Conservation (phyloP, 805 yeast genomes). For the Vanderwaltozyma polyspora region DNA sequence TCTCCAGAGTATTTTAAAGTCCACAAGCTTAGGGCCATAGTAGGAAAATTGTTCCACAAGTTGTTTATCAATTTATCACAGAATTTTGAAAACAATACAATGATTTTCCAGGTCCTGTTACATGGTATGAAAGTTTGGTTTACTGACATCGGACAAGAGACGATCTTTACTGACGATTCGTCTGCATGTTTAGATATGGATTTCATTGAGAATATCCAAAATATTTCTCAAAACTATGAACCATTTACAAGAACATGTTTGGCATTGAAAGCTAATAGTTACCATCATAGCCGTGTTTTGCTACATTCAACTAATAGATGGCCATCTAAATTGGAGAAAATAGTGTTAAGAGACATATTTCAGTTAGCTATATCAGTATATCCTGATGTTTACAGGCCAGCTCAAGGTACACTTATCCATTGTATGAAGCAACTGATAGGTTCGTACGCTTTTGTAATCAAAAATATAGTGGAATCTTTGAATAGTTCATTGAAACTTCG, state of each 20-base stretch:
- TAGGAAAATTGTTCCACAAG: conserved; percentile 56
- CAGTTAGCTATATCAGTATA: conserved; percentile 57
- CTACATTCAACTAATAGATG: conserved; percentile 63
- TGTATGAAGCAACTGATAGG: conserved; percentile 63
- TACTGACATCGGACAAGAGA: conserved; percentile 67
- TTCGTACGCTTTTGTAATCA: conserved; percentile 45
- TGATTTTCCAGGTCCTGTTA: conserved; percentile 48
- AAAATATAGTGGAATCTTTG: conserved; percentile 32
- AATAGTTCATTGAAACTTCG: conserved; percentile 36
- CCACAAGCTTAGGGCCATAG: conserved; percentile 47
- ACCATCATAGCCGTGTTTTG: conserved; percentile 63
- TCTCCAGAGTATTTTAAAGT: conserved; percentile 38
- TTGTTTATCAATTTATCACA: conserved; percentile 37
- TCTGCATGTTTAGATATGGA: conserved; percentile 42
- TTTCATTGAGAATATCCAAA: conserved; percentile 47
- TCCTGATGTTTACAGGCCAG: conserved; percentile 54
- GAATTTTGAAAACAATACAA: conserved; percentile 51
- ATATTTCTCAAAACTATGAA: conserved; percentile 50
- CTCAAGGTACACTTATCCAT: conserved; percentile 55
- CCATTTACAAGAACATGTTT: conserved; percentile 69
- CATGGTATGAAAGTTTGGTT: conserved; percentile 66
- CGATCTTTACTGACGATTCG: conserved; percentile 46
- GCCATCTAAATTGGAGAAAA: conserved; percentile 53
- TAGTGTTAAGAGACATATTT: conserved; percentile 55
- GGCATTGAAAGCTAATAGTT: conserved; percentile 63